Percentiles rank a stretch among this genome's conserved stretches.
Conservation (phyloP, 2,329 filamentous ascomycete genomes). For the Fusarium subglutinans region DNA sequence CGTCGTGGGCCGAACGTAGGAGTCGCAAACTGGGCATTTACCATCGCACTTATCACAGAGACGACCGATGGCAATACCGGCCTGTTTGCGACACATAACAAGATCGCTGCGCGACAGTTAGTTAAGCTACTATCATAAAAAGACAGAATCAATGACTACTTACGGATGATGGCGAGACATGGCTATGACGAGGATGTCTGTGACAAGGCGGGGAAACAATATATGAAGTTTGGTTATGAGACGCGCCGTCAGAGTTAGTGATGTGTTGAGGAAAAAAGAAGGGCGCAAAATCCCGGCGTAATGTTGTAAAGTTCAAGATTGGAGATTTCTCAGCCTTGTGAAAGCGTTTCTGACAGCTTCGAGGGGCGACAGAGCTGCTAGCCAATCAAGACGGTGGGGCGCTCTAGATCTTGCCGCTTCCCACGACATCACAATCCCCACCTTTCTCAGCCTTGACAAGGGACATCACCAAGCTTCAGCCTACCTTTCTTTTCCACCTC, state of each 20-base stretch:
- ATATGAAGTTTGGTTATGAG: background rate
- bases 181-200: constrained; percentile 40
- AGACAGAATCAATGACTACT: constrained; percentile 47
- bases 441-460: constrained; percentile 45
- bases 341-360: constrained; percentile 40
- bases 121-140: constrained; percentile 13
- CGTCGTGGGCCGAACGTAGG: constrained; percentile 96
- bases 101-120: constrained; percentile 72
- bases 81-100: constrained; percentile 99
- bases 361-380: constrained; percentile 15
- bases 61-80: constrained; percentile 96
- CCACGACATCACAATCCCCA: constrained; percentile 31
- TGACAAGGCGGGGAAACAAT: background rate
- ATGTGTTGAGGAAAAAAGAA: constrained; percentile 11
- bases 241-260: background rate
- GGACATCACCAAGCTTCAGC: constrained; percentile 5
- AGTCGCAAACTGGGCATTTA: constrained; percentile 99
- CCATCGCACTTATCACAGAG: constrained; percentile 99
- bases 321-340: constrained; percentile 59
- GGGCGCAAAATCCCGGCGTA: constrained; percentile 2
- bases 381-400: constrained; percentile 38
- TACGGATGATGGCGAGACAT: constrained; percentile 97
- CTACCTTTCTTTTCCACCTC: background rate
- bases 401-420: constrained; percentile 25
- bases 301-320: constrained; percentile 33